Evolutionary conservation across 2,329 filamentous ascomycete genomes (phyloP).

Genomic region (Trichoderma endophyticum): DNA sequence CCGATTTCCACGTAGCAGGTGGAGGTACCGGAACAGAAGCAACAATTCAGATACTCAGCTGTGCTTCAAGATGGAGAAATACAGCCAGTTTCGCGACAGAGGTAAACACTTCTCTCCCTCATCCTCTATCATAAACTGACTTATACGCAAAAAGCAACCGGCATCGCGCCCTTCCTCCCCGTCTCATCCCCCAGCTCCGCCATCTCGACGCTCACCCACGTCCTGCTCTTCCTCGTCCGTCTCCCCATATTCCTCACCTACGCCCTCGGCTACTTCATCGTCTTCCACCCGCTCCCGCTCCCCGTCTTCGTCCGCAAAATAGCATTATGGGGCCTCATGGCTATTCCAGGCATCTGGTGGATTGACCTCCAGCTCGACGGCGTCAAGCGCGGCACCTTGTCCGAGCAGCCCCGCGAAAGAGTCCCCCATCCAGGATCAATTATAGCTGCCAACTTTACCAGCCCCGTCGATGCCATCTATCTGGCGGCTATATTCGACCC

Average conservation of each 20-base stretch:
- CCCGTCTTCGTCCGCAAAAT: slow-evolving; percentile 68
- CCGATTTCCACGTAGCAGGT: background rate
- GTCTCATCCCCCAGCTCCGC: slow-evolving; percentile 63
- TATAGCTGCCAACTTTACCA: slow-evolving; percentile 88
- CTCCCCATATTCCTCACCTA: slow-evolving; percentile 73
- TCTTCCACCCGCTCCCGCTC: slow-evolving; percentile 78
- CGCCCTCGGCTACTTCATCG: slow-evolving; percentile 67
- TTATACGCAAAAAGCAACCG: slow-evolving; percentile 63
- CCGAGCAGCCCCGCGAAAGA: slow-evolving; percentile 67
- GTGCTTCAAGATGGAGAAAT: slow-evolving; percentile 74
- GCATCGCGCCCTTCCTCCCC: slow-evolving; percentile 93
- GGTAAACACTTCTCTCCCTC: slow-evolving; percentile 50
- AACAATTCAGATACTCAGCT: background rate
- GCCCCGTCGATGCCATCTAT: slow-evolving; percentile 89
- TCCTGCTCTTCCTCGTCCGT: slow-evolving; percentile 75
- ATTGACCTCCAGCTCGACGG: slow-evolving; percentile 97
- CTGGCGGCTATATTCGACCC: slow-evolving; percentile 95
- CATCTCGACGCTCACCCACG: slow-evolving; percentile 61
- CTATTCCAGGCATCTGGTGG: slow-evolving; percentile 94
- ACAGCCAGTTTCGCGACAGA: slow-evolving; percentile 87
- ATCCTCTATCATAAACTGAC: background rate
- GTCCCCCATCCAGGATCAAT: slow-evolving; percentile 77
- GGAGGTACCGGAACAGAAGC: background rate
- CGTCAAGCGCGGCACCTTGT: slow-evolving; percentile 84
- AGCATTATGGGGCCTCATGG: slow-evolving; percentile 81